Base-by-base conservation (phyloP, 352 stramenopile genomes). In the Globisporangium middletonii region DNA sequence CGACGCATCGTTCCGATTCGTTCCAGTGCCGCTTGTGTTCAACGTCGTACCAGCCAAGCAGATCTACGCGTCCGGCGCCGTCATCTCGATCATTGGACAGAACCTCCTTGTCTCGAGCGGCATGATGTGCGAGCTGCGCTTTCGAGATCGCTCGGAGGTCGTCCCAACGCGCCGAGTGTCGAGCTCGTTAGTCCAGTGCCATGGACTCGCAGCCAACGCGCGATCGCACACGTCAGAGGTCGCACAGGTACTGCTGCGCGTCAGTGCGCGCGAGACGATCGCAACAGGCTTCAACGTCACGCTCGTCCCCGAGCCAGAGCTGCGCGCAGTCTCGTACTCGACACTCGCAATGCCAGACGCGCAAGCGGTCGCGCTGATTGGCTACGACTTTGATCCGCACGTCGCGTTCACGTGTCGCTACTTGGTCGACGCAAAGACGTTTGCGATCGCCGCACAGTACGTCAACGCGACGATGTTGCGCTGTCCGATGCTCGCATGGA, bases 221-320 rank as follows among this genome's bases (percentile, higher is more conserved):
- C 19, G 27, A n/a, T 7, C 53, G 30, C 9, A 5, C 4, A 18
- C 9, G 7, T 13, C 28, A 16, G 60, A 61, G 42, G 16, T 19
- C 18, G 53, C 43, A 33, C 27, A 73, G 54, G 50, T 80, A 15
- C n/a, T 75, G 0, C 4, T 83, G 50, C 44, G 50, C 33, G 13
- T 59, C 28, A 59, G 65, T 28, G 55, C 52, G 4, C 18, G 63
- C 11, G 68, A 67, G 7, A 33, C 54, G 7, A 50, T 73, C 9
- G 49, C 53, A 8, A 69, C 71, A 8, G 69, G 71, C 1, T 71
- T 77, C 33, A 80, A 83, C 27, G n/a, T 80, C 33, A 77, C 68
- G 0, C 49, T 79, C 9, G 42, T 74, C 33, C 57, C 19, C 47
- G 42, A 53, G 52, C 67, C 73, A 7, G 57, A 80, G 51, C 46